Base-by-base conservation (phyloP, 768 basidiomycete species). In the Chlorophyllum brunneum region DNA sequence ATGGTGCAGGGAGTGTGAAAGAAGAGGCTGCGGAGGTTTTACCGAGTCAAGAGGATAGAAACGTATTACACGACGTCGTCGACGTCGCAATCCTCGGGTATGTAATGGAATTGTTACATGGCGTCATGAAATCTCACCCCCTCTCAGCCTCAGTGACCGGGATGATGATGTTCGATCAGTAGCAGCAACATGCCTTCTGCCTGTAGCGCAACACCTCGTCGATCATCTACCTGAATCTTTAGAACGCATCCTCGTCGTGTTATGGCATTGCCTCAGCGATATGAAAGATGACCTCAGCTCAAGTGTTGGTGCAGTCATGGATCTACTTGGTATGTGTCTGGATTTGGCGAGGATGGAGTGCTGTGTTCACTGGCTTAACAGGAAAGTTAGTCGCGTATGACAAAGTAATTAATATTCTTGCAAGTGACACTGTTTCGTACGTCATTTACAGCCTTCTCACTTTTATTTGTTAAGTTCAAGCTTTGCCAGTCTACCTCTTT, bases 81-180 rank as follows among this genome's bases (percentile, higher is more conserved):
- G 86, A 92, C 55, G 92, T 92, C 26, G 93, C 93, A 8, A 79
- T 98, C 2, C 73, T 98, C 24, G 95, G 97, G 94, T 92, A 68
- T 60, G 82, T 70, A 45, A 36, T 55, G 48, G 39, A 24, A 23
- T n/a, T 27, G 26, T 31, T 24, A 43, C 42, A 9, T 23, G 37
- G 16, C 23, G 16, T 27, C 46, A 18, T 22, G 51, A 54, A 22
- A 29, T 29, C 36, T 59, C 13, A 31, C 45, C 52, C 39, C 13
- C 39, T 39, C 11, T 63, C 27, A 95, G 95, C 11, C 80, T 99
- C 20, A 78, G 85, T 16, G 97, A 98, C 63, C 75, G 77, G 2
- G 97, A 98, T 60, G 97, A 99, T 60, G 97, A 99, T 65, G 97
- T 99, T 41, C 87, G 95, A 34, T 87, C 92, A 0, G 94, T 97